phyloP scores from a whole-genome alignment of 148 eudicot genomes.

The Euryodendron excelsum region DNA sequence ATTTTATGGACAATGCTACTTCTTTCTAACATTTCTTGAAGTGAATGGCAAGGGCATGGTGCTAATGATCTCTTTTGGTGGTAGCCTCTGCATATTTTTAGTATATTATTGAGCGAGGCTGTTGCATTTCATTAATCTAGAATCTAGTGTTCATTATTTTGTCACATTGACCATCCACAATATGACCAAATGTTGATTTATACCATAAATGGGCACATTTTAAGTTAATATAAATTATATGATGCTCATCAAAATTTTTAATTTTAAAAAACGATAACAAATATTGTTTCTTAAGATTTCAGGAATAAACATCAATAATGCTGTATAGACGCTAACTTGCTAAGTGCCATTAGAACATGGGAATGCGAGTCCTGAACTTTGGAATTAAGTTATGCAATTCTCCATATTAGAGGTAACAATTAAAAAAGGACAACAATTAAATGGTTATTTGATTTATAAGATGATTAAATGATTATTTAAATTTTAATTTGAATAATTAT shows the following conservation, averaged over 20 bases:
- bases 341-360: background rate
- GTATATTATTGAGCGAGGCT: background rate
- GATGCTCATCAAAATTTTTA: background rate
- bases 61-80: background rate
- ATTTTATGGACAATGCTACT: background rate
- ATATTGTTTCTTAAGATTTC: background rate
- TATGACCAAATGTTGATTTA: background rate
- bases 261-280: background rate
- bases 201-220: background rate
- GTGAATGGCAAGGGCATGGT: background rate
- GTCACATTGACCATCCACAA: constrained; percentile 6
- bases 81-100: background rate
- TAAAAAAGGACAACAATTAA: background rate
- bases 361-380: background rate
- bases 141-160: background rate
- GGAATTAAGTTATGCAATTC: too few species aligned
- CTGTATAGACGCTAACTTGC: background rate
- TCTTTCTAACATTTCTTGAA: background rate
- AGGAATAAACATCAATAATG: background rate
- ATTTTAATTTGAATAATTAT: background rate
- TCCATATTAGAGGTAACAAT: background rate
- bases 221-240: background rate
- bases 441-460: background rate
- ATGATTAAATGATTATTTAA: too few species aligned
- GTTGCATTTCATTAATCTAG: background rate